These are phyloP conservation scores for Fabrea salina DNA, from an alignment of 169 alveolate genomes.

Conservation along the genomic window DNA sequence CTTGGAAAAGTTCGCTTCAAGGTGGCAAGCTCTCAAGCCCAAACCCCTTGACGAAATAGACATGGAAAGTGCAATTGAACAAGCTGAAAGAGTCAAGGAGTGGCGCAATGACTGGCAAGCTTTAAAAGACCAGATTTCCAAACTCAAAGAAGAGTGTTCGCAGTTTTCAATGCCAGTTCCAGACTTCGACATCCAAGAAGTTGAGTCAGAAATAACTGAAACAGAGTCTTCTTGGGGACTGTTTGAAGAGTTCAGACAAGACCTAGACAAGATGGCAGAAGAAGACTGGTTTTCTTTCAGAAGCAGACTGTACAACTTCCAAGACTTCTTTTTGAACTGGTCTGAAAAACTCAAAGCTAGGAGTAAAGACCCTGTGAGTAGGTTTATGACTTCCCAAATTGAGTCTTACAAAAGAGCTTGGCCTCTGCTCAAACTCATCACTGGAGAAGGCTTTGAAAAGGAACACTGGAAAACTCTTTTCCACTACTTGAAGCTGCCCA, in stretches of 20 bases:
- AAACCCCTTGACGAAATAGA: neutral
- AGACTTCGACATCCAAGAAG: slow-evolving; percentile 55
- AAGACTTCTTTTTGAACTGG: slow-evolving; percentile 66
- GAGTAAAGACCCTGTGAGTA: slow-evolving; percentile 70
- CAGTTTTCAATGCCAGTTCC: slow-evolving; percentile 74
- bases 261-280: slow-evolving; percentile 58
- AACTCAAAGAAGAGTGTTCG: slow-evolving; percentile 69
- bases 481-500: slow-evolving; percentile 76
- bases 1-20: slow-evolving; percentile 37
- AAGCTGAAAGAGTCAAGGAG: slow-evolving; percentile 76
- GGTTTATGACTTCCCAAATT: slow-evolving; percentile 64
- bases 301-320: slow-evolving; percentile 58
- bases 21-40: slow-evolving; percentile 40
- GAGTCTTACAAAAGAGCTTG: slow-evolving; percentile 64
- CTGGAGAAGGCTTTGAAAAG: slow-evolving; percentile 91
- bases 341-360: slow-evolving; percentile 61
- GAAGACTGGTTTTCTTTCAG: slow-evolving; percentile 76
- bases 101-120: slow-evolving; percentile 77
- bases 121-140: slow-evolving; percentile 60
- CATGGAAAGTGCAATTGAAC: slow-evolving; percentile 57
- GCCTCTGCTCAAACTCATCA: slow-evolving; percentile 78
- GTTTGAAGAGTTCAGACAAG: slow-evolving; percentile 66
- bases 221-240: slow-evolving; percentile 69
- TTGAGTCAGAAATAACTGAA: slow-evolving; percentile 66
- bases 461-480: slow-evolving; percentile 92